Evolutionary conservation across 371 early-diverging fungal species (phyloP).

Genomic region (Mucor irregularis): DNA sequence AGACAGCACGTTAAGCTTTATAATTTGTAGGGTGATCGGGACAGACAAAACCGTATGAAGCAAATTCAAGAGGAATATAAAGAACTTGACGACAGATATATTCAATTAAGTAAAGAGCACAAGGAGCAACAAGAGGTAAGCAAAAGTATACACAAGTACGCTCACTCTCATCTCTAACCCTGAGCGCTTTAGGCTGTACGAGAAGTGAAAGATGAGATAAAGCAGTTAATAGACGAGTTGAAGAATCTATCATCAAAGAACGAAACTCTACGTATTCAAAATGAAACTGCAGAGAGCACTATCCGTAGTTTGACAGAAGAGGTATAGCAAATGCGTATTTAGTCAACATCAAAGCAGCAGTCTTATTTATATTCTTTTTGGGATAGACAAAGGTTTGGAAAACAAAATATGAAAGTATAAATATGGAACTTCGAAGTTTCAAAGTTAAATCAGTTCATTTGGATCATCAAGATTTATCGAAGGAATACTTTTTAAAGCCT

Average conservation of each 20-base stretch:
- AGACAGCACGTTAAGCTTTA: no score
- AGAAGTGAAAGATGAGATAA: constrained; percentile 75
- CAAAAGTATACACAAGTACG: not conserved
- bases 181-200: constrained; percentile 39
- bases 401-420: constrained; percentile 47
- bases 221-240: constrained; percentile 71
- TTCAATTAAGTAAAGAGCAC: constrained; percentile 67
- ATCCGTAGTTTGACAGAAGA: constrained; percentile 34
- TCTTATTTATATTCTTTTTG: not conserved
- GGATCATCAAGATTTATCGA: constrained; percentile 38
- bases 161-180: not conserved
- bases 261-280: constrained; percentile 54
- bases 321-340: constrained; percentile 12
- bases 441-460: constrained; percentile 47
- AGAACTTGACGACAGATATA: constrained; percentile 51
- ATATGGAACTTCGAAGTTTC: constrained; percentile 47
- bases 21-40: not conserved
- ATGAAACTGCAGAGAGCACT: constrained; percentile 37
- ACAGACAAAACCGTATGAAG: constrained; percentile 10
- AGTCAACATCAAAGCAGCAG: not conserved
- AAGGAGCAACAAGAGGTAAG: constrained; percentile 73
- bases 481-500: constrained; percentile 44
- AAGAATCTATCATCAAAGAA: constrained; percentile 63
- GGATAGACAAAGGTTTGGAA: constrained; percentile 44
- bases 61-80: constrained; percentile 43